Evolutionary conservation across 2,329 filamentous ascomycete genomes (phyloP), one percentile per base, ranked within the genome.

Genomic region (Beauveria medogensis): DNA sequence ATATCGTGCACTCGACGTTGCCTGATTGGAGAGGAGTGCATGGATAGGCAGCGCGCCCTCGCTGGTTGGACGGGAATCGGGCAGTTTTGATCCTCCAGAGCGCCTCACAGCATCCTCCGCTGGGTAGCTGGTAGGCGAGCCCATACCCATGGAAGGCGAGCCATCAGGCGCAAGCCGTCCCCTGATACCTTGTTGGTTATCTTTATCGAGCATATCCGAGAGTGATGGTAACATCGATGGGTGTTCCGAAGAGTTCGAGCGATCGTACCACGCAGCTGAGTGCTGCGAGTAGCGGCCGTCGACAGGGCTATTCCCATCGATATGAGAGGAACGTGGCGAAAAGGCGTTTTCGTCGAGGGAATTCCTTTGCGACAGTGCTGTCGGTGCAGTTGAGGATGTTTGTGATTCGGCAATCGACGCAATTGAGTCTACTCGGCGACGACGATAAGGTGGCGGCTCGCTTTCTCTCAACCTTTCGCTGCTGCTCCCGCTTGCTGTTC

Each of bases 31-130:
- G 22, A 84, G 69, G 0, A 85, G 71, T 0, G 81, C 77, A 64
- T 84, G 81, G 26, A 84, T 84, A 1, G 82, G 80, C 12, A 84
- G 65, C 1, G 79, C 73, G 0, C 79, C 77, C 43, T 84, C 82
- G 52, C 78, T 76, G 0, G 78, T 75, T 5, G 77, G 78, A 47
- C 80, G 73, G 2, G 67, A 64, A 18, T 77, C 58, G 20, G 58
- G 58, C 20, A 60, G 22, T 24, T 54, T 60, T 9, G 58, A 60
- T 16, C 58, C 58, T 41, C 50, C 51, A 30, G 51, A 40, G 28
- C 57, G 57, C 12, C 43, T 59, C 24, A 44, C 14, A 12, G 8
- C 14, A 46, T 46, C 48, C 7, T 59, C 57, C 5, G 18, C 20
- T 3, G 10, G 41, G 20, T 37, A 53, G 2, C 48, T 6, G 16